A percentile compares a stretch with the other conserved stretches of the same genome.
Conservation (phyloP, 2,329 filamentous ascomycete genomes). For the Epichloe aotearoae region DNA sequence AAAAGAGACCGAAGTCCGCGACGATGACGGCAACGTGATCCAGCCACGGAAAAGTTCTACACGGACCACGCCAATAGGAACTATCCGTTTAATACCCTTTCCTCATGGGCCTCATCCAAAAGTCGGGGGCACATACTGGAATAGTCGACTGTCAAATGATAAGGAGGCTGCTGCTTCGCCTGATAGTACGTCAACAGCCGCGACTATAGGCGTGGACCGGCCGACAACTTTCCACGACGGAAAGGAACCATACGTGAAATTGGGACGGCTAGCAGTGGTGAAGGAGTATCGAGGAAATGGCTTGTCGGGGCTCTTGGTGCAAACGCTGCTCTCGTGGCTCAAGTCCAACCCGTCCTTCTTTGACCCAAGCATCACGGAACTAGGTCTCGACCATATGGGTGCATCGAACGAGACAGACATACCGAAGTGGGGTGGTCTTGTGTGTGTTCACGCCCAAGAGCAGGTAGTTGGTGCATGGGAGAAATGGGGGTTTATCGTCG, state of each 20-base stretch:
- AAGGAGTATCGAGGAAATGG: slow-evolving; percentile 50
- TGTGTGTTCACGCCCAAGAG: slow-evolving; percentile 70
- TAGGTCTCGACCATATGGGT: slow-evolving; percentile 30
- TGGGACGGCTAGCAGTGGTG: slow-evolving; percentile 65
- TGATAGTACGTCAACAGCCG: slow-evolving; percentile 3
- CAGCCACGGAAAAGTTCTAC: slow-evolving; percentile 31
- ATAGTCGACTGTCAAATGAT: slow-evolving; percentile 23
- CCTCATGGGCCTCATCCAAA: slow-evolving; percentile 56
- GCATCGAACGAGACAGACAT: slow-evolving; percentile 25
- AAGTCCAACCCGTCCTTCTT: slow-evolving; percentile 43
- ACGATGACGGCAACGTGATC: slow-evolving; percentile 28
- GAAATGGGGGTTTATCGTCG: slow-evolving; percentile 58
- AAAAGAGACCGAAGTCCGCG: slow-evolving; percentile 28
- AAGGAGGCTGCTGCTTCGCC: slow-evolving; percentile 6
- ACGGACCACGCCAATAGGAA: slow-evolving; percentile 46
- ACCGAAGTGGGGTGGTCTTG: slow-evolving; percentile 58
- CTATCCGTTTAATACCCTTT: slow-evolving; percentile 69
- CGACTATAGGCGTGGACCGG: slow-evolving; percentile 23
- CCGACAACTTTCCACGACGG: slow-evolving; percentile 42
- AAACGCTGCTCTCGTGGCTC: slow-evolving; percentile 56
- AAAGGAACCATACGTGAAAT: slow-evolving; percentile 65
- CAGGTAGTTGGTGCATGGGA: slow-evolving; percentile 51
- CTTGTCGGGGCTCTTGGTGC: slow-evolving; percentile 53
- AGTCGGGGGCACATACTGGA: slow-evolving; percentile 34
- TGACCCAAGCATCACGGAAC: slow-evolving; percentile 32